phyloP scores from a whole-genome alignment of 129 eudicot species.

The Escallonia rubra region DNA sequence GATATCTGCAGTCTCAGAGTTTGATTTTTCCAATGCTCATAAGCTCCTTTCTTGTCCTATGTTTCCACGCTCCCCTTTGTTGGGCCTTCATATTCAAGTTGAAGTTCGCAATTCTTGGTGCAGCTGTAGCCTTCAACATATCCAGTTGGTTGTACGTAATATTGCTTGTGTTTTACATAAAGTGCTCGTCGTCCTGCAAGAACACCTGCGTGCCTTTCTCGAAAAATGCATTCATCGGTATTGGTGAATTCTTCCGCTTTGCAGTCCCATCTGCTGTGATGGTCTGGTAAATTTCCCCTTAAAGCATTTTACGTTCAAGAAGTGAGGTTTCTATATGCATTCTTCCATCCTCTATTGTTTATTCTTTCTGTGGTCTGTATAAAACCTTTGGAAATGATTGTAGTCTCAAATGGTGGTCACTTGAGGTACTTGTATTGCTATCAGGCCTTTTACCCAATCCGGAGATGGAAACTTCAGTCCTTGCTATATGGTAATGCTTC shows the following conservation, averaged over 20 bases:
- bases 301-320: background rate
- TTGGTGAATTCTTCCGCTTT: conserved; percentile 27
- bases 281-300: conserved; percentile 33
- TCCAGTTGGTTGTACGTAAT: conserved; percentile 32
- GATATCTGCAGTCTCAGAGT: conserved; percentile 40
- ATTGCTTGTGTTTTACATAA: conserved; percentile 25
- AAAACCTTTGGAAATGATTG: background rate
- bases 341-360: background rate
- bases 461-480: conserved; percentile 55
- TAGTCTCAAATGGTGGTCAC: conserved; percentile 62
- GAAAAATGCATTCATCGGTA: conserved; percentile 17
- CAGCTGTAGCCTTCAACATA: conserved; percentile 30
- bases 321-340: background rate
- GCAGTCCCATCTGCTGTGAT: conserved; percentile 44
- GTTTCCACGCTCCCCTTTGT: conserved; percentile 33
- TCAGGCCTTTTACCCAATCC: conserved; percentile 56
- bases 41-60: conserved; percentile 20
- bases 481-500: conserved; percentile 50
- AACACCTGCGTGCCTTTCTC: conserved; percentile 21
- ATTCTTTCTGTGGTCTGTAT: background rate
- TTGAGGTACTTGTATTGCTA: conserved; percentile 40
- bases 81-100: conserved; percentile 35
- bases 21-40: conserved; percentile 34
- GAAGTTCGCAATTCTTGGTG: conserved; percentile 28
- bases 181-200: conserved; percentile 32